Conservation (phyloP, 1,284 basidiomycete genomes). For the Leccinum pallidistipes region DNA sequence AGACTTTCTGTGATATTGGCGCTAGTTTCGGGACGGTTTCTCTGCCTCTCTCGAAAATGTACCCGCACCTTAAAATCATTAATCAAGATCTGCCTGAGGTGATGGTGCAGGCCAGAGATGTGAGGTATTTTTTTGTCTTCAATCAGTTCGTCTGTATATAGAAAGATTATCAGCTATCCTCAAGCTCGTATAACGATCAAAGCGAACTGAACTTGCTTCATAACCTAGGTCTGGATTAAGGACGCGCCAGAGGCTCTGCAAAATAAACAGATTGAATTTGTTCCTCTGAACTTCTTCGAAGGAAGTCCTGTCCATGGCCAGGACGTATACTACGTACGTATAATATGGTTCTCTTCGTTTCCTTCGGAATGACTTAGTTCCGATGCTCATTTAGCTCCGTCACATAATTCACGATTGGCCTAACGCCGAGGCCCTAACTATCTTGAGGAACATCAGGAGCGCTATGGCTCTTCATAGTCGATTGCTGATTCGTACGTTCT, state of each 20-base stretch:
- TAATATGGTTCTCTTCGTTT: background rate
- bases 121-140: background rate
- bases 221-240: background rate
- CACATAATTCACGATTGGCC: background rate
- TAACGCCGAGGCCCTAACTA: background rate
- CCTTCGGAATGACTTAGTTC: background rate
- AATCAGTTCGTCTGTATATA: background rate
- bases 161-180: background rate
- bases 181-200: background rate
- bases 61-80: background rate
- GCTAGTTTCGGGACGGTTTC: background rate
- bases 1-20: background rate
- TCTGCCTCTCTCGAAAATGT: background rate
- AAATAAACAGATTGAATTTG: background rate
- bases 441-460: background rate
- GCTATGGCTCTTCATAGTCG: background rate
- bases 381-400: background rate
- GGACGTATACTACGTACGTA: background rate
- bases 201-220: background rate
- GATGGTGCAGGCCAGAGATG: background rate
- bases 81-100: background rate
- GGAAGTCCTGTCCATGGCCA: background rate
- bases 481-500: background rate
- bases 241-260: background rate
- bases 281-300: background rate